Evolutionary conservation across 805 yeast genomes (phyloP), one percentile per base, ranked within the genome.

Genomic region (Cyberlindnera maclurae): DNA sequence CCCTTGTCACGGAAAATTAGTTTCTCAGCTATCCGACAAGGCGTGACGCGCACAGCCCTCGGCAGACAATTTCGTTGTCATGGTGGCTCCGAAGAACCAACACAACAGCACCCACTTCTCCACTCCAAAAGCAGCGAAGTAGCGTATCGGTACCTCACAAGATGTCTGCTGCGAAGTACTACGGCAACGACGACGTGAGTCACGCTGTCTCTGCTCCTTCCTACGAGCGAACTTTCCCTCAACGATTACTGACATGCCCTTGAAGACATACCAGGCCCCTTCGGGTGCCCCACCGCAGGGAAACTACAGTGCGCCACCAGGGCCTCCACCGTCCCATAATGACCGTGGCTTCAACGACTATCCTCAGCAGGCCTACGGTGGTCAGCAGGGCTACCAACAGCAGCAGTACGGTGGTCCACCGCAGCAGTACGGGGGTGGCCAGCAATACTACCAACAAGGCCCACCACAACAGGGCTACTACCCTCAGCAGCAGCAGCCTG

Each of bases 401-500:
- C 47, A 40, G 36, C 36, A 41, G 31, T 27, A 50, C 43, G 37
- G 44, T 28, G 38, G 34, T 12, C 38, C 42, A 13, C 47, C 31
- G 4, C 61, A 43, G 46, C 48, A 17, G 44, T 31, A 31, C 26
- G 33, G 33, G 12, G 33, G 33, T 17, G 55, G 38, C 39, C 68
- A 54, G 37, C 54, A 42, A 41, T 59, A 65, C 59, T 58, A 68
- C 51, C 59, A 62, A 45, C 57, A 52, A 51, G 51, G 57, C 58
- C 44, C 57, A 46, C 54, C 64, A 10, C 60, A 70, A 67, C 46
- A 70, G 56, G 60, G 60, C 61, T 48, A 63, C 64, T 56, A 69
- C 64, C 40, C 67, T 60, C 56, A 64, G 36, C 73, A 66, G 44
- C 75, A 62, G 38, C 77, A 71, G 47, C 77, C 77, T 0, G 63